phyloP scores from a whole-genome alignment of 2,329 filamentous ascomycete species.

The Byssochlamys sp. region DNA sequence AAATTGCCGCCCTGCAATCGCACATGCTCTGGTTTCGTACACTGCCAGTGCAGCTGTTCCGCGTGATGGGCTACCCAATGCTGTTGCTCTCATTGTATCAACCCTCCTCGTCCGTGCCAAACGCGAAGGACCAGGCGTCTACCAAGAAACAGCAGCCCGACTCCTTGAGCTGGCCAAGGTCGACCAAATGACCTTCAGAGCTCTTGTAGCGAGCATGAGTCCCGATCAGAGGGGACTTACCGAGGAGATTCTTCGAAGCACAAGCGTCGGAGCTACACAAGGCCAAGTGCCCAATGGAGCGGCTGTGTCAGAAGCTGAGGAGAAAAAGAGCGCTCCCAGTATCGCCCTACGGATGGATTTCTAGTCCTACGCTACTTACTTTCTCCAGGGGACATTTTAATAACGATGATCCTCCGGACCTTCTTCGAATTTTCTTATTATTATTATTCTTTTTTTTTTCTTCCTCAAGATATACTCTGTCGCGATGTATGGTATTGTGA shows the following conservation, averaged over 20 bases:
- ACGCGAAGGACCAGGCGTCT: slow-evolving; percentile 49
- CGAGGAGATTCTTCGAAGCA: slow-evolving; percentile 64
- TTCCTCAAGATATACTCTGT: not conserved
- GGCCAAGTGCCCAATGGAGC: slow-evolving; percentile 31
- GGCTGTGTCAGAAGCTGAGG: slow-evolving; percentile 40
- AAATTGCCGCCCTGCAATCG: slow-evolving; percentile 59
- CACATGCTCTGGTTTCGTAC: slow-evolving; percentile 67
- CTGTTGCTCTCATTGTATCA: slow-evolving; percentile 68
- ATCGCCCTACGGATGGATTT: slow-evolving; percentile 97
- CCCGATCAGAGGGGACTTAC: slow-evolving; percentile 64
- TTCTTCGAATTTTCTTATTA: not conserved
- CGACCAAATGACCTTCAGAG: slow-evolving; percentile 64
- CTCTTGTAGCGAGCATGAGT: slow-evolving; percentile 61
- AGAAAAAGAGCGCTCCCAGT: slow-evolving; percentile 53
- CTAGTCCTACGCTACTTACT: slow-evolving; percentile 25
- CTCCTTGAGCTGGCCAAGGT: slow-evolving; percentile 71
- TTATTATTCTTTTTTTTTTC: not conserved
- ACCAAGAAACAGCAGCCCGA: slow-evolving; percentile 64
- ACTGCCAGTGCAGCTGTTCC: slow-evolving; percentile 39
- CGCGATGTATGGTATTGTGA: not conserved
- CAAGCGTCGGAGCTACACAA: slow-evolving; percentile 39
- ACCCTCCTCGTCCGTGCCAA: slow-evolving; percentile 64
- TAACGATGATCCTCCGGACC: not conserved
- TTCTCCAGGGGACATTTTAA: too few species aligned
- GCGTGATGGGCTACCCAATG: slow-evolving; percentile 29